Evolutionary conservation across 495 filamentous ascomycete species (phyloP), one percentile per base, ranked within the genome.

Genomic region (Penicillium coprophilum): DNA sequence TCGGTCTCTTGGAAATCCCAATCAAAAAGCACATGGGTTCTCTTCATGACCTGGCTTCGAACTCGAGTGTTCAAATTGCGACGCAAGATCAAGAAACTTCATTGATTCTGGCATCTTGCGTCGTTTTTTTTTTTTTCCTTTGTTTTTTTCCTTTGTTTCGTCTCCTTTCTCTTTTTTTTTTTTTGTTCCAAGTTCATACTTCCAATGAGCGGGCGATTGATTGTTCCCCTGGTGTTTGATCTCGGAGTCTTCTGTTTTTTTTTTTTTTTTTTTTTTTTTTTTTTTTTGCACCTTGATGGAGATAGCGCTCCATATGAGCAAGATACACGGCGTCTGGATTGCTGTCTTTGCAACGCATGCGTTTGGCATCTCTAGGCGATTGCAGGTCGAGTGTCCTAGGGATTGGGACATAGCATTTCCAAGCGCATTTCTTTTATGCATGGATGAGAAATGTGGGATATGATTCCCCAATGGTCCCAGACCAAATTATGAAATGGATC

Each of bases 31-130:
- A 72, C 67, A 2, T 80, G 76, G 77, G 68, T 78, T 53, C 67
- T 72, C 21, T 80, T 79, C 55, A 65, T 79, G 56, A 79, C 75
- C 1, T 80, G 77, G 77, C 62, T 78, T 55, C 69, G 73, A 39
- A 79, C 76, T 30, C 69, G 75, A 43, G 58, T 79, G 13, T 79
- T 78, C 53, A 79, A 79, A 50, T 58, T 79, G 36, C 64, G 71
- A 20, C 69, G 76, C 45, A 76, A 66, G 52, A 53, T 77, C 28
- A 61, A 62, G 32, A 74, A 70, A 50, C 38, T 65, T 53, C 61
- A 43, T 43, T 71, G 61, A 69, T 50, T 44, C 48, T 50, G 17
- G 15, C 6, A 6, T 54, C 41, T 34, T 60, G 32, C 11, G 27
- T 45, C 36, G 5, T 34, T 13, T 38, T 46, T 50, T 50, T 31